Evolutionary conservation across 164 flowering plant genomes (phyloP), one percentile per base, ranked within the genome.

Genomic region (Piper betle): DNA sequence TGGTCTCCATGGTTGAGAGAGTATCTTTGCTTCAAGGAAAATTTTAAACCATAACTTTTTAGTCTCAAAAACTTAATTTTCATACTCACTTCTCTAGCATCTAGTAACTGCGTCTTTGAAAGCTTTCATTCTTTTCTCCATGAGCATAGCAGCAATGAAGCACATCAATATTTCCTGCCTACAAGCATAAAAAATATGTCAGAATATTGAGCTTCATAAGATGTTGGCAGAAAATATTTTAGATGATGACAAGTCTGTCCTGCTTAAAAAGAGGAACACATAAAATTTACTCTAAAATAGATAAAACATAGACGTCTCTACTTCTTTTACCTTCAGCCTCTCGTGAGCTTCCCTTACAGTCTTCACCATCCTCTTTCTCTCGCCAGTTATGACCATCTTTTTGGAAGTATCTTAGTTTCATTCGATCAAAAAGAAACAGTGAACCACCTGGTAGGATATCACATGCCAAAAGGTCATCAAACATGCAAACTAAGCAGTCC

Each of bases 321-420:
- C 19, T 17, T 5, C 40, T 37, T 70, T 70, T 70, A 88, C 99
- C 81, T 93, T 93, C 52, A 93, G 79, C 80, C 83, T 93, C 73
- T 93, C 99, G 80, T 93, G 99, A 68, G 99, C 99, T 78, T 93
- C 99, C 78, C 81, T 93, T 56, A 93, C 95, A 4, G 97, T 93
- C 72, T 90, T 93, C n/a, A 59, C 99, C 99, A 80, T 93, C 99
- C 66, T 82, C 90, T 72, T 93, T 93, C 83, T 93, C 90, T 68
- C 97, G 81, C 99, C 99, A 93, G 64, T 82, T 93, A 69, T 93
- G 99, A 15, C 97, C 99, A 82, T 93, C 99, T 74, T 84, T 93
- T 66, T 97, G 77, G 66, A 93, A 93, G 76, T 90, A 85, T 68
- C 99, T 86, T 72, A 90, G 67, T 13, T 83, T 89, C 83, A 88